A percentile compares a stretch with the other conserved stretches of the same genome.
These are phyloP conservation scores for Mimosa pudica DNA, from an alignment of 306 rosid genomes.

Conservation along the genomic window DNA sequence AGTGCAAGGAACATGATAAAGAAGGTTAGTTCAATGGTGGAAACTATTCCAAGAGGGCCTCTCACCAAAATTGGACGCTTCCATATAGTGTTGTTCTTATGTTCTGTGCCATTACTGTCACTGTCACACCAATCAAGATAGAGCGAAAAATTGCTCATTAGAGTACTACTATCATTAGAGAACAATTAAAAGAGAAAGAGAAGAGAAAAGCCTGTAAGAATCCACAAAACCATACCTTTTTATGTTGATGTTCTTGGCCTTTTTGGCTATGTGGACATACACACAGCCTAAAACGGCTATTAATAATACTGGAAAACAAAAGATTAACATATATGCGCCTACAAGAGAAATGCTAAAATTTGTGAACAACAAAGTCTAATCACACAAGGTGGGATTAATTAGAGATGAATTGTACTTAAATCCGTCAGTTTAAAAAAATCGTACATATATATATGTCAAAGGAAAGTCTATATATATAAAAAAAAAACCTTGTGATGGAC, in stretches of 20 bases:
- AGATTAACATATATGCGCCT: constrained; percentile 54
- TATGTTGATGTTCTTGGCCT: constrained; percentile 23
- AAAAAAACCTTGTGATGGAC: constrained; percentile 52
- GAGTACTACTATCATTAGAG: too few species aligned
- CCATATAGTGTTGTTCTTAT: constrained; percentile 35
- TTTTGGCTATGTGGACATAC: constrained; percentile 54
- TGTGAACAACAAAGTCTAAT: too few species aligned
- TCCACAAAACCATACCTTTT: constrained; percentile 28
- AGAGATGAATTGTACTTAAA: too few species aligned
- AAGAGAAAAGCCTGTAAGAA: background rate
- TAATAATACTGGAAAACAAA: constrained; percentile 60
- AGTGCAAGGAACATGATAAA: constrained; percentile 71
- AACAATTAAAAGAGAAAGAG: too few species aligned
- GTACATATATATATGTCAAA: background rate
- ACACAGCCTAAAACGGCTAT: constrained; percentile 66
- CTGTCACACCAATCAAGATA: background rate
- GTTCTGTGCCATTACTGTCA: background rate
- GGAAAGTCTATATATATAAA: background rate
- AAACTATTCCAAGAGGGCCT: constrained; percentile 87
- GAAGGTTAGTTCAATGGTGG: constrained; percentile 54
- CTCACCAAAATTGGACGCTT: constrained; percentile 54
- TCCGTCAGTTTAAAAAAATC: background rate
- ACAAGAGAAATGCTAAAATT: background rate
- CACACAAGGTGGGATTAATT: too few species aligned
- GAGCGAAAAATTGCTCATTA: too few species aligned